Evolutionary conservation across 2,329 filamentous ascomycete genomes (phyloP).

Genomic region (Cyanodermella asteris): DNA sequence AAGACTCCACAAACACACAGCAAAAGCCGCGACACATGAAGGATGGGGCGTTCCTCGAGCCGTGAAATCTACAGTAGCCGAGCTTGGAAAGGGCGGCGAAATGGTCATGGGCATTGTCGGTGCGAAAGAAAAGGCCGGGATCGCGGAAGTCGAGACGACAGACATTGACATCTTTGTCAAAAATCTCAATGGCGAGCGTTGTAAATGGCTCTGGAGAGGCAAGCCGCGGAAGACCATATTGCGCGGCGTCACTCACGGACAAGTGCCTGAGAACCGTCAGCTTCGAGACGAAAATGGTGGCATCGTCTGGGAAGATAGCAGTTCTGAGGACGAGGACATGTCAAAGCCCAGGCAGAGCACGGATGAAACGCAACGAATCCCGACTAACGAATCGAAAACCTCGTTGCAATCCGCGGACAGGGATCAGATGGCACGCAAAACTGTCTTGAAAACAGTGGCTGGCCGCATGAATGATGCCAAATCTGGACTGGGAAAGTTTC

Average conservation of each 20-base stretch:
- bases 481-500: slow-evolving; percentile 64
- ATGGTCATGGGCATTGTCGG: slow-evolving; percentile 90
- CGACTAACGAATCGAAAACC: slow-evolving; percentile 10
- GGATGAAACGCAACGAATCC: slow-evolving; percentile 30
- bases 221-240: slow-evolving; percentile 46
- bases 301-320: slow-evolving; percentile 23
- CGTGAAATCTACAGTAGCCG: slow-evolving; percentile 85
- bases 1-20: slow-evolving; percentile 59
- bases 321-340: too few species aligned
- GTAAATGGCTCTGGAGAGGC: slow-evolving; percentile 89
- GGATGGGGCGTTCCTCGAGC: slow-evolving; percentile 83
- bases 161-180: slow-evolving; percentile 70
- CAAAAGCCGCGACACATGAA: slow-evolving; percentile 73
- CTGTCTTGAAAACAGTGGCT: slow-evolving; percentile 58
- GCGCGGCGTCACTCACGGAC: slow-evolving; percentile 16
- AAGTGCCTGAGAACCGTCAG: slow-evolving; percentile 22
- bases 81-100: slow-evolving; percentile 83
- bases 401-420: slow-evolving; percentile 14
- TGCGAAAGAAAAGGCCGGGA: slow-evolving; percentile 65
- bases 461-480: slow-evolving; percentile 61
- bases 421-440: slow-evolving; percentile 32
- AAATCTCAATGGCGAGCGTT: slow-evolving; percentile 55
- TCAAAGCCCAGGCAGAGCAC: slow-evolving; percentile 19
- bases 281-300: slow-evolving; percentile 22
- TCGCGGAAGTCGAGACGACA: slow-evolving; percentile 78